Conservation (phyloP, 83 land plant genomes). For the Picea engelmannii region DNA sequence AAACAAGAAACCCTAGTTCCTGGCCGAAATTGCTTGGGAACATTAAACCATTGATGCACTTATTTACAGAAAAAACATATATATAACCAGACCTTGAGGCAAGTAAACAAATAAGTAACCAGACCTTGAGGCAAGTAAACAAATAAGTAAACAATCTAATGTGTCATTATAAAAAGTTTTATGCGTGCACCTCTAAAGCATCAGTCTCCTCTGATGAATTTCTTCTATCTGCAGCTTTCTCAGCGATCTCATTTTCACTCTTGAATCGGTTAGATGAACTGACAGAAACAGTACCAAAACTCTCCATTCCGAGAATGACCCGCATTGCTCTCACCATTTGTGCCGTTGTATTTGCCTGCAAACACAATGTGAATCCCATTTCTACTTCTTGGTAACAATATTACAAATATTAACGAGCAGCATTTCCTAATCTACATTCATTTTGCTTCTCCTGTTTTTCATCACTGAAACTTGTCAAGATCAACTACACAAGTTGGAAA, state of each 20-base stretch:
- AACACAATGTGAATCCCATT: conserved; percentile 3
- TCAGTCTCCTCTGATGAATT: conserved; percentile 69
- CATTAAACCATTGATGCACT: too few species aligned
- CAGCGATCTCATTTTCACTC: conserved; percentile 18
- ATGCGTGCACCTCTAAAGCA: conserved; percentile 69
- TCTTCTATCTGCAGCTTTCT: conserved; percentile 20
- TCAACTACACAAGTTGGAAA: background rate
- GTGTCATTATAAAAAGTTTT: too few species aligned
- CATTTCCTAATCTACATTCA: background rate
- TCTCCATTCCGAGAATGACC: conserved; percentile 55
- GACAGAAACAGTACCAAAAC: conserved; percentile 9
- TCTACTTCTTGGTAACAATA: background rate
- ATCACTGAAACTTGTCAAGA: background rate
- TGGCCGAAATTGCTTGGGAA: too few species aligned
- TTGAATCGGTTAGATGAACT: conserved; percentile 9
- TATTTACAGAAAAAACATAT: too few species aligned
- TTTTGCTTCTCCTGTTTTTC: background rate
- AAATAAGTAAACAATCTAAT: too few species aligned
- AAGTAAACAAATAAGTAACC: too few species aligned
- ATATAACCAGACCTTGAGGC: too few species aligned
- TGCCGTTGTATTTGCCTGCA: conserved; percentile 76
- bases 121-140: too few species aligned
- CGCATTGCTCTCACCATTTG: conserved; percentile 81
- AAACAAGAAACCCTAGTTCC: too few species aligned
- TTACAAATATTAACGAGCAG: background rate